phyloP scores from a whole-genome alignment of 768 basidiomycete species.

The Omphalotus guepiniiformis region DNA sequence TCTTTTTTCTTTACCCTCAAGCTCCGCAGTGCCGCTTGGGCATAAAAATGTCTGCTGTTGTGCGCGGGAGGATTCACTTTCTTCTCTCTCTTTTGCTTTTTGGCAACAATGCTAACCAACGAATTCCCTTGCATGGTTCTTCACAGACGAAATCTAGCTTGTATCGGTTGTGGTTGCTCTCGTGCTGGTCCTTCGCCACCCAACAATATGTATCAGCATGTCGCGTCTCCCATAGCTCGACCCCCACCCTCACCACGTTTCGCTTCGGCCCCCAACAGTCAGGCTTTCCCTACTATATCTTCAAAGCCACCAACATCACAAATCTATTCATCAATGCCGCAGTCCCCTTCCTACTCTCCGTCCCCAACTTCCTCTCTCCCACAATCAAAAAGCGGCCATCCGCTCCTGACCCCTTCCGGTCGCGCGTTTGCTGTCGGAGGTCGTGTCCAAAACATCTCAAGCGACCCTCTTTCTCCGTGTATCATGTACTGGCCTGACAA shows the following conservation, averaged over 20 bases:
- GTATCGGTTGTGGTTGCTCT: conserved; percentile 74
- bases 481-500: conserved; percentile 93
- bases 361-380: neutral
- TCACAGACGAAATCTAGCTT: conserved; percentile 68
- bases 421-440: conserved; percentile 73
- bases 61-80: too few relatives aligned
- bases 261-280: conserved; percentile 17
- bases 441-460: conserved; percentile 74
- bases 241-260: conserved; percentile 29
- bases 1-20: conserved; percentile 11
- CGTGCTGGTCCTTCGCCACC: conserved; percentile 34
- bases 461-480: conserved; percentile 66
- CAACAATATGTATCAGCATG: conserved; percentile 27
- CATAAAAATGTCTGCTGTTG: too few relatives aligned
- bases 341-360: conserved; percentile 16
- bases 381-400: conserved; percentile 38
- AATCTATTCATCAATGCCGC: conserved; percentile 5
- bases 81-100: conserved; percentile 13
- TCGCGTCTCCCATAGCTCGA: conserved; percentile 18
- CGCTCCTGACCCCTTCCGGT: conserved; percentile 80
- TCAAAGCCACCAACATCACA: conserved; percentile 5
- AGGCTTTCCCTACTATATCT: conserved; percentile 3
- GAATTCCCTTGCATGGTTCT: conserved; percentile 46
- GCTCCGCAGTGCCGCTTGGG: conserved; percentile 2
- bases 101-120: conserved; percentile 37